These are phyloP conservation scores for Clarireedia sp. DNA, from an alignment of 2,329 filamentous ascomycete genomes.

Conservation along the genomic window DNA sequence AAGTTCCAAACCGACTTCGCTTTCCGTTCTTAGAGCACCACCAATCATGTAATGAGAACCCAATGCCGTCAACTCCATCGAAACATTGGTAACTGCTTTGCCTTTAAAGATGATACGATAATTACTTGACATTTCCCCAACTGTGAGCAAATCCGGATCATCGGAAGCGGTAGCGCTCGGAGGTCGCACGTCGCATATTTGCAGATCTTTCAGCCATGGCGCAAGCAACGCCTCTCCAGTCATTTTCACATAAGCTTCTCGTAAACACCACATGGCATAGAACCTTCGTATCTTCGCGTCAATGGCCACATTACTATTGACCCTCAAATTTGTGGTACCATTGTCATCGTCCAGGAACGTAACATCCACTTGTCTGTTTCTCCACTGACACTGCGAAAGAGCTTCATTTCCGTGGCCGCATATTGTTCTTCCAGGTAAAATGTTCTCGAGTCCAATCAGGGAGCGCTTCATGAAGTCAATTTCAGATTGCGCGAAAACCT, in stretches of 20 bases:
- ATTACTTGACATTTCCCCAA: slow-evolving; percentile 16
- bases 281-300: slow-evolving; percentile 61
- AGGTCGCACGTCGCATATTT: slow-evolving; percentile 52
- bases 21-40: slow-evolving; percentile 16
- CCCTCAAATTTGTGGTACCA: slow-evolving; percentile 17
- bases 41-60: slow-evolving; percentile 27
- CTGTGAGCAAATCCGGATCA: slow-evolving; percentile 15
- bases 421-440: slow-evolving; percentile 6
- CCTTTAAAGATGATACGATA: slow-evolving; percentile 24
- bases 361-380: slow-evolving; percentile 16
- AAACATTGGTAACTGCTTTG: slow-evolving; percentile 22
- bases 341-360: slow-evolving; percentile 8
- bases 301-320: slow-evolving; percentile 33
- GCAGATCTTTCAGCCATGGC: slow-evolving; percentile 60
- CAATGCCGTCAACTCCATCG: slow-evolving; percentile 24
- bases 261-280: slow-evolving; percentile 71
- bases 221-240: slow-evolving; percentile 71
- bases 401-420: slow-evolving; percentile 14
- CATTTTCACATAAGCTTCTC: slow-evolving; percentile 78
- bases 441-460: slow-evolving; percentile 13
- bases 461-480: slow-evolving; percentile 49
- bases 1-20: slow-evolving; percentile 5
- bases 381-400: slow-evolving; percentile 23
- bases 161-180: slow-evolving; percentile 13
- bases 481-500: slow-evolving; percentile 60